Conservation (phyloP, 2,329 filamentous ascomycete genomes). For the Phialocephala sp. region DNA sequence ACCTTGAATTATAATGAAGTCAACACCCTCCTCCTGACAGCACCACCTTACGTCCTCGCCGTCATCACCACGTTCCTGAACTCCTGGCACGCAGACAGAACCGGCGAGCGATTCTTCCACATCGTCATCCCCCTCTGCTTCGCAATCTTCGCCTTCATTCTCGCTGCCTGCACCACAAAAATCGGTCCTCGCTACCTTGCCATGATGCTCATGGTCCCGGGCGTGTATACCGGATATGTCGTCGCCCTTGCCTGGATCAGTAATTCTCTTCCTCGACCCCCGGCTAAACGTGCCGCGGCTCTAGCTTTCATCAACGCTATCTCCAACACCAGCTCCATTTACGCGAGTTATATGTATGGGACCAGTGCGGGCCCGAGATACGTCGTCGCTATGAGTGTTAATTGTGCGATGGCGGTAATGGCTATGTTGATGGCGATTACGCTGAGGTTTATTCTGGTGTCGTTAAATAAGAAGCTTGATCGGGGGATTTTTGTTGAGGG, state of each 20-base stretch:
- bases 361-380: conserved; percentile 45
- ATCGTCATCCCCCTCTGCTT: conserved; percentile 66
- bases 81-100: conserved; percentile 73
- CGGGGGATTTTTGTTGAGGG: conserved; percentile 58
- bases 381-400: conserved; percentile 65
- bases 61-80: conserved; percentile 68
- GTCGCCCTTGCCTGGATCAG: conserved; percentile 76
- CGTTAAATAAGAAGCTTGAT: conserved; percentile 73
- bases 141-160: conserved; percentile 68
- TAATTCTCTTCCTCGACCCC: conserved; percentile 76
- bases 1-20: conserved; percentile 65
- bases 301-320: conserved; percentile 79
- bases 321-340: conserved; percentile 72
- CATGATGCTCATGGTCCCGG: conserved; percentile 75
- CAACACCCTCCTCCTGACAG: conserved; percentile 65
- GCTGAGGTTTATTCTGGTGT: conserved; percentile 65
- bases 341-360: conserved; percentile 71
- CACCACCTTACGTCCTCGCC: conserved; percentile 68
- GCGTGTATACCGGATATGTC: conserved; percentile 70
- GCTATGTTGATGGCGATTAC: conserved; percentile 68
- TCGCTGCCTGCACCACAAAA: conserved; percentile 66
- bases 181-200: conserved; percentile 68
- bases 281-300: conserved; percentile 65
- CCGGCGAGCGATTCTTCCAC: conserved; percentile 74
- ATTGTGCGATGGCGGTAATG: conserved; percentile 67